Evolutionary conservation across 73 alveolate species (phyloP), one percentile per base, ranked within the genome.

Genomic region (Breviolum minutum): DNA sequence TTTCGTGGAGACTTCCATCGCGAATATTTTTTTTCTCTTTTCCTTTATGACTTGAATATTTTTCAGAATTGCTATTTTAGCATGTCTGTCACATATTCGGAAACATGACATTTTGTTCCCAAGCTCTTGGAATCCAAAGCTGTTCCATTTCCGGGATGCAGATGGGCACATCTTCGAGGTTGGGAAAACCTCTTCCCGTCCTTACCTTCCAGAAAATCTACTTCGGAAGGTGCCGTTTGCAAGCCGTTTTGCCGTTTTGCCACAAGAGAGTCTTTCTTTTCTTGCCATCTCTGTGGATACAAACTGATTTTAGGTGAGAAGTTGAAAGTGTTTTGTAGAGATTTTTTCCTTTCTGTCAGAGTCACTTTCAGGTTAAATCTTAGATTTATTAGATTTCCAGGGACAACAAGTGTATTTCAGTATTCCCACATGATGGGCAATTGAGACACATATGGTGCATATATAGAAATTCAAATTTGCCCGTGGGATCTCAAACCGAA

Each of bases 101-200:
- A 20, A 71, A 2, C 13, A 71, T 20, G 32, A 8, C 3, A 20
- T 71, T 8, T 71, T 17, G 19, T 71, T 20, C 13, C 40, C 30
- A 71, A 17, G 81, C 19, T 22, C 7, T 22, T 71, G 81, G 26
- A n/a, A 11, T 6, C 26, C n/a, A 11, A 71, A 0, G 81, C 81
- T n/a, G 13, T 8, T 8, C 13, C 40, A 11, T 20, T 8, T 20
- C 30, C 24, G 11, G 2, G 14, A 17, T 77, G 14, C 16, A 29
- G n/a, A 27, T 30, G 7, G 7, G 8, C 63, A 7, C 10, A 11
- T 30, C 11, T 14, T 69, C 20, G 63, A 92, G 98, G 98, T 92
- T 40, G 98, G 98, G 91, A 92, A 92, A 73, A 92, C 22, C 89
- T 76, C 98, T 92, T 92, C 91, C 98, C 98, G 81, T 32, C 32